phyloP scores from a whole-genome alignment of 2,329 filamentous ascomycete genomes.

The Hymenoscyphus scutula region DNA sequence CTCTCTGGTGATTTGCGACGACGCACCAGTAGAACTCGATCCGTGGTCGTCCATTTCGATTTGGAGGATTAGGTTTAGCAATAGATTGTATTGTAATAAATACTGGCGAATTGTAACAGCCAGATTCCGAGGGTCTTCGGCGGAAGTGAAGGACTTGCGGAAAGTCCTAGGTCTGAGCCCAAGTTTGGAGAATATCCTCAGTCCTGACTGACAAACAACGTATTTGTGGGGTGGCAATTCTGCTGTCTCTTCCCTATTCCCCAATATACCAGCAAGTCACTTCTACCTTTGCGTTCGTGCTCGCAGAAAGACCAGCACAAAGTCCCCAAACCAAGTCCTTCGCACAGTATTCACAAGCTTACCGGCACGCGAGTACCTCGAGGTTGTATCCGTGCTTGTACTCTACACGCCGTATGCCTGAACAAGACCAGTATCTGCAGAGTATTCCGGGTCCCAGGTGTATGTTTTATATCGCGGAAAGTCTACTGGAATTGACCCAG shows the following conservation, averaged over 20 bases:
- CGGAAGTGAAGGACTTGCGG: background rate
- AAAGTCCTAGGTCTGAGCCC: background rate
- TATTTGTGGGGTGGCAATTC: background rate
- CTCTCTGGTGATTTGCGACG: background rate
- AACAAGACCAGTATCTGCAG: background rate
- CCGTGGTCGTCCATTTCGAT: slow-evolving; percentile 7
- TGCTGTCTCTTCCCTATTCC: background rate
- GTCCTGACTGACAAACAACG: background rate
- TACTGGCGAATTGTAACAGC: background rate
- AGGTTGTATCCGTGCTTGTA: background rate
- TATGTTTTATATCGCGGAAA: background rate
- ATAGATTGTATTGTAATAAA: background rate
- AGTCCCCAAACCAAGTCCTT: background rate
- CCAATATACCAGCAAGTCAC: background rate
- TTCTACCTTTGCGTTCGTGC: background rate
- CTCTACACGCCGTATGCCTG: background rate
- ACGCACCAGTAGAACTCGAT: background rate
- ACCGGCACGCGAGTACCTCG: background rate
- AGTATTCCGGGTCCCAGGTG: background rate
- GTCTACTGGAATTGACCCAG: background rate
- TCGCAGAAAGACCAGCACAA: background rate
- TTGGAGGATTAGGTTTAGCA: background rate
- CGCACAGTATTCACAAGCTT: background rate
- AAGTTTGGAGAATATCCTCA: background rate
- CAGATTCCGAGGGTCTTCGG: background rate